Evolutionary conservation across 805 yeast genomes (phyloP).

Genomic region (Priceomyces carsonii): DNA sequence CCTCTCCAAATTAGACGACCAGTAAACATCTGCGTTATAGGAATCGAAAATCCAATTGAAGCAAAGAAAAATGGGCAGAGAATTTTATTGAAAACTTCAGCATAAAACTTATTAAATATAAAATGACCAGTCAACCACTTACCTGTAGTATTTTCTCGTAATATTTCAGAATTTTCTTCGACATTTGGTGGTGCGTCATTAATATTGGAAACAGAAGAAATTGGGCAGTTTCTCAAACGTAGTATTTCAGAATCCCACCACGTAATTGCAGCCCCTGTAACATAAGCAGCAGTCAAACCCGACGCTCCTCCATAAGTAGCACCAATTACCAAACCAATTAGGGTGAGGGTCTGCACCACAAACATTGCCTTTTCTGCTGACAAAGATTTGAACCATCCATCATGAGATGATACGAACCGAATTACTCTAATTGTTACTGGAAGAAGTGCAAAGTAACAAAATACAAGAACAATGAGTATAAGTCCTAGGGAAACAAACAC

Average conservation of each 20-base stretch:
- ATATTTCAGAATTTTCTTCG: background rate
- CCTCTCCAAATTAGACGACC: slow-evolving; percentile 12
- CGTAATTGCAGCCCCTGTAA: slow-evolving; percentile 5
- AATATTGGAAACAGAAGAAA: too few relatives aligned
- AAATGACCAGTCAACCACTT: background rate
- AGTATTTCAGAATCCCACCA: slow-evolving; percentile 6
- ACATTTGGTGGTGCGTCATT: background rate
- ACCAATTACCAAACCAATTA: slow-evolving; percentile 3
- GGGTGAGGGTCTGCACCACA: slow-evolving; percentile 1
- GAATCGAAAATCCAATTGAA: slow-evolving; percentile 13
- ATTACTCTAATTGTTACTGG: background rate
- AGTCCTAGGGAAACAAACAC: slow-evolving; percentile 7
- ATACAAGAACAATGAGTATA: background rate
- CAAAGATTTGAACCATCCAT: background rate
- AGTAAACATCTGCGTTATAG: slow-evolving; percentile 10
- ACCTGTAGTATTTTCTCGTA: background rate
- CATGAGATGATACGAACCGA: too few relatives aligned
- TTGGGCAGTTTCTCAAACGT: background rate
- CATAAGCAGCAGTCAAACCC: slow-evolving; percentile 5
- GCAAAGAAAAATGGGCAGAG: slow-evolving; percentile 12
- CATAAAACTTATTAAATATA: slow-evolving; percentile 3
- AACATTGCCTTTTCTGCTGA: background rate
- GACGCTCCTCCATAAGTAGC: slow-evolving; percentile 8
- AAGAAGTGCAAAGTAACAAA: slow-evolving; percentile 1
- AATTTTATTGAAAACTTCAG: slow-evolving; percentile 3